Conservation (phyloP, 148 eudicot species). For the Polygonum maritimum region DNA sequence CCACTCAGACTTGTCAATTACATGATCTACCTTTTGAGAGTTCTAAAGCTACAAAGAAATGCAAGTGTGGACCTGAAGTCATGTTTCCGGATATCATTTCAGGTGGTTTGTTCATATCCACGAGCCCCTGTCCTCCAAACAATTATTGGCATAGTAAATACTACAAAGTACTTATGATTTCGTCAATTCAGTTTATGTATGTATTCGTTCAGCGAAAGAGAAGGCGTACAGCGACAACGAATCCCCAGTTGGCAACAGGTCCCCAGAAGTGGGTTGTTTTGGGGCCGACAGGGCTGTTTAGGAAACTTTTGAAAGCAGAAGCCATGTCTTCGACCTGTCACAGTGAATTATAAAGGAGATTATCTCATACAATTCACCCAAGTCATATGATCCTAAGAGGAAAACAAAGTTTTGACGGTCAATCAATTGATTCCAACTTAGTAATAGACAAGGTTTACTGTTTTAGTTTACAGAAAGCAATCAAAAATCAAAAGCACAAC, state of each 20-base stretch:
- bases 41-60: background rate
- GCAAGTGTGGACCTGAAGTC: conserved; percentile 56
- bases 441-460: background rate
- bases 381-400: background rate
- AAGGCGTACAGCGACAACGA: conserved; percentile 57
- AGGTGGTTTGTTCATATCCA: conserved; percentile 84
- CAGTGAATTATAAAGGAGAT: background rate
- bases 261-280: conserved; percentile 99
- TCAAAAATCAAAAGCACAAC: background rate
- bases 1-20: conserved; percentile 11
- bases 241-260: conserved; percentile 93
- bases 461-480: background rate
- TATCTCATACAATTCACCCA: background rate
- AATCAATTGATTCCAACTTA: background rate
- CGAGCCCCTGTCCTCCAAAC: conserved; percentile 55
- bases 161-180: background rate
- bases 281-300: conserved; percentile 95
- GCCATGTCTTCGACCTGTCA: conserved; percentile 49
- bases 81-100: conserved; percentile 96
- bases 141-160: background rate
- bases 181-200: background rate
- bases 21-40: background rate
- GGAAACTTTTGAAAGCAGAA: conserved; percentile 52
- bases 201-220: background rate
- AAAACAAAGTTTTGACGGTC: background rate